These are phyloP conservation scores for Macrophomina tecta DNA, from an alignment of 2,329 filamentous ascomycete genomes.

Conservation along the genomic window DNA sequence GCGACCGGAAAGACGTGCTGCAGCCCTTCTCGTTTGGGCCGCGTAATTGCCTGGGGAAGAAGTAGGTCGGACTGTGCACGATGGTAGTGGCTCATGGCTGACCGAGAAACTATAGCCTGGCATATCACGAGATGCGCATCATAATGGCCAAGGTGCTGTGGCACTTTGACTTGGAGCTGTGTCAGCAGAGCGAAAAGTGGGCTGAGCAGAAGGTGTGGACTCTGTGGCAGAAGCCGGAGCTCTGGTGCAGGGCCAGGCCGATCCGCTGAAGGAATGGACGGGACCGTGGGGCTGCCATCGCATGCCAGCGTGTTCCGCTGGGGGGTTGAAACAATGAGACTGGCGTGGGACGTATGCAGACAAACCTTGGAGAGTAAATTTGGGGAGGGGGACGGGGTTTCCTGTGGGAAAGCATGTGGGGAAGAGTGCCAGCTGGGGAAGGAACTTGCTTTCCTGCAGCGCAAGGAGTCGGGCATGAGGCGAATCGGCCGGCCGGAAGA, in stretches of 20 bases:
- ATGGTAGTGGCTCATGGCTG: not conserved
- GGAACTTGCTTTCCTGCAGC: no score
- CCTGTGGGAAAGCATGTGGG: no score
- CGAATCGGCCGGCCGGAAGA: no score
- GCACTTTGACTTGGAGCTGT: conserved; percentile 47
- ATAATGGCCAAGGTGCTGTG: conserved; percentile 47
- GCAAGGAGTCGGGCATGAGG: no score
- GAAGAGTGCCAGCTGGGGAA: no score
- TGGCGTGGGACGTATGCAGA: no score
- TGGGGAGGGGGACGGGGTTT: no score
- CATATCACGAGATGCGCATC: conserved; percentile 50
- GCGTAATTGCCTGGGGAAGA: conserved; percentile 46
- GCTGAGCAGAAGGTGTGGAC: conserved; percentile 39
- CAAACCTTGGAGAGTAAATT: no score
- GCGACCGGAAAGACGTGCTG: conserved; percentile 43
- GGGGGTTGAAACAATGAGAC: no score
- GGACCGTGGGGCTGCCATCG: not conserved
- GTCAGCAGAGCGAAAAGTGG: conserved; percentile 40
- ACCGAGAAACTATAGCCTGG: conserved; percentile 35
- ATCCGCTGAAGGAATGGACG: conserved; percentile 2
- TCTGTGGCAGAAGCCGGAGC: conserved; percentile 45
- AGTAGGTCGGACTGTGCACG: conserved; percentile 35
- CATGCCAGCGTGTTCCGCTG: not conserved
- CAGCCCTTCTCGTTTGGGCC: conserved; percentile 54
- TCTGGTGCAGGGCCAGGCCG: conserved; percentile 38